Evolutionary conservation across 2,329 filamentous ascomycete genomes (phyloP).

Genomic region (Rutstroemia sp.): DNA sequence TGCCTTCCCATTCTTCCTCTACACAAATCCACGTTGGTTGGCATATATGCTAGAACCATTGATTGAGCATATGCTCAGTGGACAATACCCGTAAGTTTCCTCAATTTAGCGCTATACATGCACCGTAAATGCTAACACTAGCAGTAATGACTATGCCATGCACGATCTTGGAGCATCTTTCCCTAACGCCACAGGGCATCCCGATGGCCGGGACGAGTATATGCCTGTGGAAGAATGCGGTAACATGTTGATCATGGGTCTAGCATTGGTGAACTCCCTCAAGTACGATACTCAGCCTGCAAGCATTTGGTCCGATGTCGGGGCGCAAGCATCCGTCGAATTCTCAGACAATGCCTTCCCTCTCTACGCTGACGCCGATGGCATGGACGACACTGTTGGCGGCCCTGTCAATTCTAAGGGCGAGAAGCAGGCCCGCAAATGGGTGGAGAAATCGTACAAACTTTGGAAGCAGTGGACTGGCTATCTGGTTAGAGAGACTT

Average conservation of each 20-base stretch:
- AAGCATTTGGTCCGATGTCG: conserved; percentile 49
- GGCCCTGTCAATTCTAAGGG: conserved; percentile 41
- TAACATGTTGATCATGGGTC: conserved; percentile 63
- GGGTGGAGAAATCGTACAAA: conserved; percentile 53
- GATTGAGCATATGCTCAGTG: conserved; percentile 73
- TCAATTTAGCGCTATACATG: too few species aligned
- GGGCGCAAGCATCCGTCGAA: conserved; percentile 22
- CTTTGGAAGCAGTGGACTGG: conserved; percentile 65
- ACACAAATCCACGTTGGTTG: conserved; percentile 75
- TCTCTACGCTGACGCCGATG: conserved; percentile 38
- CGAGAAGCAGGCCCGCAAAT: conserved; percentile 49
- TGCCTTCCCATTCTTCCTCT: conserved; percentile 78
- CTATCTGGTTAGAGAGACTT: conserved; percentile 56
- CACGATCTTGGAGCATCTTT: conserved; percentile 68
- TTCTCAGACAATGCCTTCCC: conserved; percentile 23
- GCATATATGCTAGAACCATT: conserved; percentile 73
- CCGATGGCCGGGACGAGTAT: conserved; percentile 55
- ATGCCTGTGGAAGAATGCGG: conserved; percentile 63
- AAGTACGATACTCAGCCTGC: conserved; percentile 51
- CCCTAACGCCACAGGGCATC: conserved; percentile 69
- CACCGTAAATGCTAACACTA: background rate
- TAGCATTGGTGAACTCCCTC: conserved; percentile 69
- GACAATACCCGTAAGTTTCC: conserved; percentile 57
- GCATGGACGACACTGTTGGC: conserved; percentile 56
- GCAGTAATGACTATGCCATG: conserved; percentile 66